Base-by-base conservation (phyloP, 2,329 filamentous ascomycete genomes). In the Diaporthe aspalathi region DNA sequence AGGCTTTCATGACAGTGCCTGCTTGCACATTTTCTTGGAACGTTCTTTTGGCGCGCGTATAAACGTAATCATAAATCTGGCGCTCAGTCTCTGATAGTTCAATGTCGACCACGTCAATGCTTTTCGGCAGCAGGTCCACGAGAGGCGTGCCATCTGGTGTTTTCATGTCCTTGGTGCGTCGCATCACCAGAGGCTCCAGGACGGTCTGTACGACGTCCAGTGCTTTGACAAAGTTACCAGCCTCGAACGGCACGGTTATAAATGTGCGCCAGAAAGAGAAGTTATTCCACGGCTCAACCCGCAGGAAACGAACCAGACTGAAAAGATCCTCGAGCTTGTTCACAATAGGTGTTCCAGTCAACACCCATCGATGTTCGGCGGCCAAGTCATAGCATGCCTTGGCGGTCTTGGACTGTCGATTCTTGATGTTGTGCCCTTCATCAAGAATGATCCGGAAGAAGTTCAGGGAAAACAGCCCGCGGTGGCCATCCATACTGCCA, bases 221-320 rank as follows among this genome's bases (percentile, higher is more conserved):
- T 0, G 96, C 96, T 5, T 95, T 91, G 75, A 98, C 90, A 78
- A 97, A 98, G 74, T 99, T 93, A 75, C 96, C 96, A 0, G 94
- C 95, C 80, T 99, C 96, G 74, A 99, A 99, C 0, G 96, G 96
- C 1, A 97, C 92, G 0, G 96, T 99, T 78, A 99, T 98, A 80
- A 99, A 99, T 0, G 96, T 98, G 79, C 95, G 95, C 96, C 96
- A 99, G 83, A 97, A 99, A 0, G 95, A 97, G 80, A 99, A 99
- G 80, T 98, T 98, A 77, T 93, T 96, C 96, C 96, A 99, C 0
- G 96, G 96, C 79, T 98, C 95, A 5, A 99, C 96, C 70, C 94
- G 91, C 14, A 99, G 84, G 82, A 98, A 99, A 3, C 94, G 91
- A 16, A 98, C 94, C 47, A 99, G 83, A 77, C 94, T 97, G 83